Percentiles rank a stretch among this genome's conserved stretches.
Conservation (phyloP, 257 asterid species). For the Marsdenia floribunda region DNA sequence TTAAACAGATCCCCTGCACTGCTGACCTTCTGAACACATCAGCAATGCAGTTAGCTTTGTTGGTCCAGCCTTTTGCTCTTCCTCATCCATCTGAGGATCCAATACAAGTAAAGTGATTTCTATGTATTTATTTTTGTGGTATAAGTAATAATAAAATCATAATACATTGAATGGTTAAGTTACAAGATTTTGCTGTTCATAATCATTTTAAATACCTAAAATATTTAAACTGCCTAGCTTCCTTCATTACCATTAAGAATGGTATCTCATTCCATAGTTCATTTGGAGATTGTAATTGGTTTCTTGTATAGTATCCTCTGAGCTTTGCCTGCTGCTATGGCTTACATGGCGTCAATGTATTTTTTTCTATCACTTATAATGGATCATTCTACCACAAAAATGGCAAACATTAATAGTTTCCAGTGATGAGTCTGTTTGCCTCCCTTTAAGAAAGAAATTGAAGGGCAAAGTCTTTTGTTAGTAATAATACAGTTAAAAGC, state of each 20-base stretch:
- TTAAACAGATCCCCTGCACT: slow-evolving; percentile 83
- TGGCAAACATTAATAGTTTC: not conserved
- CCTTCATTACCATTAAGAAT: not conserved
- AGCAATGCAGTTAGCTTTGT: slow-evolving; percentile 87
- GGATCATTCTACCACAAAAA: not conserved
- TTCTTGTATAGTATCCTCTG: not conserved
- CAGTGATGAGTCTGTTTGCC: not conserved
- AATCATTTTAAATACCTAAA: not conserved
- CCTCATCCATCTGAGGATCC: slow-evolving; percentile 98
- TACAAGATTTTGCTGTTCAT: not conserved
- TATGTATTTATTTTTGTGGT: not conserved
- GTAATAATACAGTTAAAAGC: not conserved
- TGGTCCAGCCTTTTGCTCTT: slow-evolving; percentile 98
- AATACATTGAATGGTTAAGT: not conserved
- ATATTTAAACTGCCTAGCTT: not conserved
- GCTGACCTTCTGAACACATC: slow-evolving; percentile 91
- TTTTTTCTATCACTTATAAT: not conserved
- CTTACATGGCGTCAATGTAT: not conserved
- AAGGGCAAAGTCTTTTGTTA: not conserved
- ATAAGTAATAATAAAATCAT: not conserved
- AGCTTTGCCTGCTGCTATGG: not conserved
- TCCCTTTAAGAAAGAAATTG: not conserved
- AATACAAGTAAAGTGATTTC: slow-evolving; percentile 57
- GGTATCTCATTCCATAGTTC: not conserved
- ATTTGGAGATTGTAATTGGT: not conserved